phyloP scores from a whole-genome alignment of 352 stramenopile species.

The Bremia lactucae region DNA sequence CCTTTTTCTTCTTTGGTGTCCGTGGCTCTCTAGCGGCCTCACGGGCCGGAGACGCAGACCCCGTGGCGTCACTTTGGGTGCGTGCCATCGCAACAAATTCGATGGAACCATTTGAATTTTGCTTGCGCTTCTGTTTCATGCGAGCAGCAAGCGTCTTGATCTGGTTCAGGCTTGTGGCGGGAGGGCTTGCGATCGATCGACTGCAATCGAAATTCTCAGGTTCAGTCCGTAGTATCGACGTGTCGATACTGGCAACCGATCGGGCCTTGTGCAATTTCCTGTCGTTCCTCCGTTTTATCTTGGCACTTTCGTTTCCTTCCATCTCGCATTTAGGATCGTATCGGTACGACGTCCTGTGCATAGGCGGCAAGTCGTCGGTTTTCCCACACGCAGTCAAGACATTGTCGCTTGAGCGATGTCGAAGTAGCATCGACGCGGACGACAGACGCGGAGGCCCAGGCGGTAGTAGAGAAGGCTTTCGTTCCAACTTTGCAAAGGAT shows the following conservation, averaged over 20 bases:
- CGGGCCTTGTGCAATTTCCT: slow-evolving; percentile 37
- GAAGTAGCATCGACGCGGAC: slow-evolving; percentile 17
- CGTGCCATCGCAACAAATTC: slow-evolving; percentile 16
- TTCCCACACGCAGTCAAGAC: slow-evolving; percentile 18
- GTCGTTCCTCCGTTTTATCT: slow-evolving; percentile 15
- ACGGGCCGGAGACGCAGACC: slow-evolving; percentile 4
- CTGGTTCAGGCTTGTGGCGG: slow-evolving; percentile 40
- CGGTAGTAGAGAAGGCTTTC: slow-evolving; percentile 18
- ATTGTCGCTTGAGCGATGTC: slow-evolving; percentile 25
- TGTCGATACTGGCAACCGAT: slow-evolving; percentile 57
- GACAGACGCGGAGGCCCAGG: slow-evolving; percentile 11
- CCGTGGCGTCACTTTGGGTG: slow-evolving; percentile 17
- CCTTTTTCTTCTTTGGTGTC: slow-evolving; percentile 15
- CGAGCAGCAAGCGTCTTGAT: slow-evolving; percentile 61
- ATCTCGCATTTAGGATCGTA: slow-evolving; percentile 5
- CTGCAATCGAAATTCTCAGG: slow-evolving; percentile 11
- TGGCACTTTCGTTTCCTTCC: slow-evolving; percentile 16
- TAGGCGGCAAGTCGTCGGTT: slow-evolving; percentile 12
- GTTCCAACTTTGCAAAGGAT: slow-evolving; percentile 7
- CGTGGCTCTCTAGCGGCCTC: slow-evolving; percentile 1
- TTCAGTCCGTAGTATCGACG: slow-evolving; percentile 20
- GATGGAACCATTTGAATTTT: slow-evolving; percentile 15
- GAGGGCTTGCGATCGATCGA: slow-evolving; percentile 6
- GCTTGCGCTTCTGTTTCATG: slow-evolving; percentile 61
- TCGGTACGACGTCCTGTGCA: slow-evolving; percentile 7